phyloP scores from a whole-genome alignment of 805 yeast species.

The Metschnikowia colocasiae region DNA sequence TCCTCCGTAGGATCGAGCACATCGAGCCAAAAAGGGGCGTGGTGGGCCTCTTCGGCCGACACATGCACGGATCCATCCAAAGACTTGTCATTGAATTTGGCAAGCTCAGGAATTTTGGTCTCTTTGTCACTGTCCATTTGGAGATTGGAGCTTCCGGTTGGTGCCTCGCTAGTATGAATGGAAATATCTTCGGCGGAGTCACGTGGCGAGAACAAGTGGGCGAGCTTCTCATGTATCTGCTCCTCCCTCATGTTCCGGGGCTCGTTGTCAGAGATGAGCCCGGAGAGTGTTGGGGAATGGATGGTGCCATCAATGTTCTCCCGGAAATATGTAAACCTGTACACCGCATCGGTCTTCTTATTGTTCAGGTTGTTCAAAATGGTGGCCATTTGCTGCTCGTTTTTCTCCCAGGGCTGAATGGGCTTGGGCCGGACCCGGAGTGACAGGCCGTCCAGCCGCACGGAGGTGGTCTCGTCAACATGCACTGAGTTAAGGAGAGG shows the following conservation, averaged over 20 bases:
- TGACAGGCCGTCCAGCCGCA: conserved; percentile 39
- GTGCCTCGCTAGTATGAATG: conserved; percentile 1
- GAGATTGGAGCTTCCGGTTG: neutral
- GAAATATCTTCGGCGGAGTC: conserved; percentile 5
- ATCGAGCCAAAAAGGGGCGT: conserved; percentile 75
- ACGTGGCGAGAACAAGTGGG: conserved; percentile 7
- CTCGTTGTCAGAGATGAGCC: conserved; percentile 37
- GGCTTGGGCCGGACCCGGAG: conserved; percentile 68
- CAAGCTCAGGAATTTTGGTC: neutral
- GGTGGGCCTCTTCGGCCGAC: conserved; percentile 1
- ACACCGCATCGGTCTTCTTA: conserved; percentile 40
- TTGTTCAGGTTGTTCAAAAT: conserved; percentile 23
- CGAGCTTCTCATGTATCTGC: conserved; percentile 10
- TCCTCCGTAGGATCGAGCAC: conserved; percentile 92
- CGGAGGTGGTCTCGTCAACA: conserved; percentile 31
- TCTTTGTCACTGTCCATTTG: neutral
- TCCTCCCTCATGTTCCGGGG: conserved; percentile 11
- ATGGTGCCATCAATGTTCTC: conserved; percentile 86
- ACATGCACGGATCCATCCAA: neutral
- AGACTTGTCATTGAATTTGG: neutral
- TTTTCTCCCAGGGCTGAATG: conserved; percentile 67
- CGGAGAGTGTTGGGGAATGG: conserved; percentile 85
- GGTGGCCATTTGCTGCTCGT: conserved; percentile 27
- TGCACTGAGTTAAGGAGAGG: conserved; percentile 31
- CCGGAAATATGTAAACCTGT: conserved; percentile 87